Evolutionary conservation across 805 yeast genomes (phyloP).

Genomic region (Candida koratica): DNA sequence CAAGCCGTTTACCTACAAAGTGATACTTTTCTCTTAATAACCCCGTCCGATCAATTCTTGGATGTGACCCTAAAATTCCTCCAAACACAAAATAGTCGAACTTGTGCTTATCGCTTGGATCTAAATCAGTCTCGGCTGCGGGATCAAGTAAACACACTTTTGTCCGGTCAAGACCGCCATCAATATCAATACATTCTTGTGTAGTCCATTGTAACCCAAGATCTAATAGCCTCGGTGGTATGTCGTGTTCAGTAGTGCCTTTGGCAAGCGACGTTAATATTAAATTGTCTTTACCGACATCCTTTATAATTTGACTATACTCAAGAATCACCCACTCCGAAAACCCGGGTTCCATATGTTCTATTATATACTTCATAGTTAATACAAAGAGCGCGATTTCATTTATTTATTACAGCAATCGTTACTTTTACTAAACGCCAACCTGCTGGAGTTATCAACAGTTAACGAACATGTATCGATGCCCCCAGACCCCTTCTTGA

Average conservation of each 20-base stretch:
- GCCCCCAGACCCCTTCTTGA: constrained; percentile 32
- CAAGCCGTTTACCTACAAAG: constrained; percentile 81
- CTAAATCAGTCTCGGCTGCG: constrained; percentile 68
- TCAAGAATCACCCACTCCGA: constrained; percentile 94
- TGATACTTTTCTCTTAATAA: constrained; percentile 79
- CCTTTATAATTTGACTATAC: constrained; percentile 75
- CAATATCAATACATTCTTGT: constrained; percentile 57
- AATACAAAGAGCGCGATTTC: too few species aligned
- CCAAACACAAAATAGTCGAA: constrained; percentile 94
- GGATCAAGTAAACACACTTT: constrained; percentile 88
- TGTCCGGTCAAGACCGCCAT: constrained; percentile 42
- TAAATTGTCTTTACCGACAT: constrained; percentile 75
- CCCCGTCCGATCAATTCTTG: constrained; percentile 89
- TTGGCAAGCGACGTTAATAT: constrained; percentile 72
- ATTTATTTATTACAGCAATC: constrained; percentile 19
- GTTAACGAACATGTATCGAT: constrained; percentile 32
- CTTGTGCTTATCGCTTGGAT: constrained; percentile 58
- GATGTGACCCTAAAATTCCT: constrained; percentile 93
- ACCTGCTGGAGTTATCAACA: constrained; percentile 37
- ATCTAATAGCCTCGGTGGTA: constrained; percentile 57
- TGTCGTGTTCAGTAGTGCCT: constrained; percentile 54
- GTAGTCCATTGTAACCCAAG: constrained; percentile 81
- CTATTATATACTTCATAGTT: constrained; percentile 83
- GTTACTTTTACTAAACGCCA: constrained; percentile 32
- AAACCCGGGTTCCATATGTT: constrained; percentile 96